Base-by-base conservation (phyloP, 2,329 filamentous ascomycete genomes). In the Hawksworthiomyces lignivorus region DNA sequence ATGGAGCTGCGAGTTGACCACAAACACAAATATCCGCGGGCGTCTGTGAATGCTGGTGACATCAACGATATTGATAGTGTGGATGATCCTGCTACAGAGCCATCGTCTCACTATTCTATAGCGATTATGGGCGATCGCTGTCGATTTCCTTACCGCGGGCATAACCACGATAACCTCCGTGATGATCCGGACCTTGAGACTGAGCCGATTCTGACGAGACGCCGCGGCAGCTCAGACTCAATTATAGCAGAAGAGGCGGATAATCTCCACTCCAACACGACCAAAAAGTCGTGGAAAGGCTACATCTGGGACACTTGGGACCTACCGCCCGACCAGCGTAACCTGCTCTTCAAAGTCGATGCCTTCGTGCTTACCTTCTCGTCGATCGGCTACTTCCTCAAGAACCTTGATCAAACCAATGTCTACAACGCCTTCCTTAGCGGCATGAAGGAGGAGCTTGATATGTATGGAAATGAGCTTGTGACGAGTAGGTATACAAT, bases 381-480 rank as follows among this genome's bases (percentile, higher is more conserved):
- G 2, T 60, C 56, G 3, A 48, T 61, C 7, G 56, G 57, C 1
- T 60, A 58, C 32, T 59, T 60, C n/a, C 47, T 59, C 18, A 60
- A 59, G 35, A 56, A 58, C 5, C 52, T 68, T 1, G 64, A 68
- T 33, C 60, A 63, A 24, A 57, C 56, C 6, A 67, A 67, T 33
- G 49, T 68, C 35, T 62, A 60, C 44, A 72, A 72, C 50, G 70
- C 70, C 4, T 73, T 70, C 41, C 58, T 68, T 18, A 62, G 64
- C 20, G 63, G 70, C 47, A 68, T 72, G 68, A 48, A 59, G 37
- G 61, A 72, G 43, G 62, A 73, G 33, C 60, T 75, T 4, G 47
- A 58, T 24, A 61, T 73, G 50, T 52, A 51, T 3, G 54, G 62
- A 35, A 60, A 70, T 48, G 56, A 68, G 47, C 56, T 68, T 14